Evolutionary conservation across 1,139 yeast species (phyloP), one percentile per base, ranked within the genome.

Genomic region (Taiozyma onychis): DNA sequence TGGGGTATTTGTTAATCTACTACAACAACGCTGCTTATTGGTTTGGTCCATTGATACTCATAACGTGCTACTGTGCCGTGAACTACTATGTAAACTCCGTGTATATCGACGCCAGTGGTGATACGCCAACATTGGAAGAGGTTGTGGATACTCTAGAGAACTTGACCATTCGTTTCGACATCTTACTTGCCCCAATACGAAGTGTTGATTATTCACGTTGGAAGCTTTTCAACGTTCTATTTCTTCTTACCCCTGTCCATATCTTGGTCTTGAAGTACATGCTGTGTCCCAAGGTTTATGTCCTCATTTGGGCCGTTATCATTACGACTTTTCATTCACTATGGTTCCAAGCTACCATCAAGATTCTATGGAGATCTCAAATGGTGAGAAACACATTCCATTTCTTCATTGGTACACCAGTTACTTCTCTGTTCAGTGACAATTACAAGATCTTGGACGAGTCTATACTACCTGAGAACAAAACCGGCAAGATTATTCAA

Each of bases 301-400:
- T 73, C 2, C 67, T 77, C 70, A 47, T 72, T 13, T 47, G 63
- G 7, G 79, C 81, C 0, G 53, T 77, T 2, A 65, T 74, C 21
- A 42, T 68, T 3, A 67, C 78, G n/a, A 74, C 80, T 0, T 79
- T 74, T 59, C 80, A 80, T 56, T 74, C 83, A 0, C 71, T 81
- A 0, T 78, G 81, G 80, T 70, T 78, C 26, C 74, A 73, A 53
- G 75, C 82, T 1, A 67, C 74, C 1, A 65, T 84, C 41, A 63
- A 77, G 37, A 64, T 81, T 35, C 58, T 81, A 2, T 80, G 85
- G 85, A 71, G 87, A 58, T 76, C 80, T 22, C 72, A 72, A 3
- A 70, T 75, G 50, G 57, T 78, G 1, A 66, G 85, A 46, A 66
- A 72, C 14, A 49, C 70, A 7, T 71, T 73, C 14, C 70, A 68